phyloP scores from a whole-genome alignment of 83 land plant genomes.

The Isoetes engelmannii region DNA sequence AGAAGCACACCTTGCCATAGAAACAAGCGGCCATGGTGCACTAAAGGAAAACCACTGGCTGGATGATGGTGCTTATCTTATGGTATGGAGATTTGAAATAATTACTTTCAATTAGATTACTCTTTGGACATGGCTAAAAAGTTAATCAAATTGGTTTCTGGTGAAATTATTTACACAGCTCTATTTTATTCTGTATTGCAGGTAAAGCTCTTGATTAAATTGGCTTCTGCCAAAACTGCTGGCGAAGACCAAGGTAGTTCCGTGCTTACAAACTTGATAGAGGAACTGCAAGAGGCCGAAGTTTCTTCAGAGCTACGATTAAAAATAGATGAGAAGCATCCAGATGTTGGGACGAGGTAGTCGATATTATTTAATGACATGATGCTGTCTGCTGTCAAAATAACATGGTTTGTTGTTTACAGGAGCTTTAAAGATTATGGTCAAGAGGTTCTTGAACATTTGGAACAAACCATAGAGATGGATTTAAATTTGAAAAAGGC shows the following conservation, averaged over 20 bases:
- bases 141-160: background rate
- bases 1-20: constrained; percentile 94
- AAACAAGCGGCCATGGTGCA: constrained; percentile 99
- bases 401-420: constrained; percentile 15
- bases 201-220: constrained; percentile 94
- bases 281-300: constrained; percentile 73
- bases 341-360: constrained; percentile 76
- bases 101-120: constrained; percentile 12
- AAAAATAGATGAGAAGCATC: constrained; percentile 78
- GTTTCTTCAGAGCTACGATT: constrained; percentile 78
- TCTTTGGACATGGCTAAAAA: background rate
- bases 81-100: constrained; percentile 33
- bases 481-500: constrained; percentile 76
- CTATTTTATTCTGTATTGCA: constrained; percentile 17
- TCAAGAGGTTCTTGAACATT: constrained; percentile 72
- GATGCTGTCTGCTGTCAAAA: constrained; percentile 4
- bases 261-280: constrained; percentile 75
- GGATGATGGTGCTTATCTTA: constrained; percentile 98
- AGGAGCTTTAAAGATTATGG: constrained; percentile 94
- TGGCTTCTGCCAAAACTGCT: constrained; percentile 75
- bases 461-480: constrained; percentile 47
- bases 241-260: constrained; percentile 65
- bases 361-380: background rate
- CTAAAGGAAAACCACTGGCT: constrained; percentile 99
- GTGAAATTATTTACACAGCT: constrained; percentile 4